Base-by-base conservation (phyloP, 202 grass and related monocot species). In the Tripidium arundinaceum region DNA sequence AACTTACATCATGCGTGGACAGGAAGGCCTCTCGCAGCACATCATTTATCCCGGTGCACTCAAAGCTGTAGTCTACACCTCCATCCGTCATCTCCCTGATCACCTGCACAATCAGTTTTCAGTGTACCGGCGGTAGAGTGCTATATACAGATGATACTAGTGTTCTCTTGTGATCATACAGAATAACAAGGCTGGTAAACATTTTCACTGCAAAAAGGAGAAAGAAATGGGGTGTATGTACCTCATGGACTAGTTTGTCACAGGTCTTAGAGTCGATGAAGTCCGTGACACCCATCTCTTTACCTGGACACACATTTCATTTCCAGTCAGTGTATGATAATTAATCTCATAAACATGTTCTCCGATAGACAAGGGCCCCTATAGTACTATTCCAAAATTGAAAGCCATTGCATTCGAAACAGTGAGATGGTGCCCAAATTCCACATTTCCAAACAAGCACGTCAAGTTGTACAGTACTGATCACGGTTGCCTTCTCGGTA, bases 31-130 rank as follows among this genome's bases (percentile, higher is more conserved):
- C 86, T 14, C 95, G 79, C 15, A 98, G 65, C 4, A 93, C 92
- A 36, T 89, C 86, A 0, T 80, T 9, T 57, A 85, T 90, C 11
- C 95, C 95, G 0, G 86, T 85, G 14, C 95, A 98, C 78, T 98
- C 95, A 73, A 98, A 98, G 36, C 95, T 93, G 69, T 83, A 98
- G 59, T 98, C 95, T 3, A 93, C 95, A 2, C 95, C 92, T 24
- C 95, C 95, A 41, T 80, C 81, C 0, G 95, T 98, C 90, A 95
- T 79, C 61, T 95, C 95, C 70, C 15, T 87, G 81, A 98, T 91
- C 19, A 93, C 73, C 90, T 97, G 36, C 49, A 70, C 60, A 21
- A 33, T 33, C 31, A 33, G 7, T n/a, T 33, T 33, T 33, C 1
- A 33, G 31, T 33, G 1, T 33, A 33, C 4, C 11, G 1, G 22